Base-by-base conservation (phyloP, 257 asterid genomes). In the Henckelia pumila region DNA sequence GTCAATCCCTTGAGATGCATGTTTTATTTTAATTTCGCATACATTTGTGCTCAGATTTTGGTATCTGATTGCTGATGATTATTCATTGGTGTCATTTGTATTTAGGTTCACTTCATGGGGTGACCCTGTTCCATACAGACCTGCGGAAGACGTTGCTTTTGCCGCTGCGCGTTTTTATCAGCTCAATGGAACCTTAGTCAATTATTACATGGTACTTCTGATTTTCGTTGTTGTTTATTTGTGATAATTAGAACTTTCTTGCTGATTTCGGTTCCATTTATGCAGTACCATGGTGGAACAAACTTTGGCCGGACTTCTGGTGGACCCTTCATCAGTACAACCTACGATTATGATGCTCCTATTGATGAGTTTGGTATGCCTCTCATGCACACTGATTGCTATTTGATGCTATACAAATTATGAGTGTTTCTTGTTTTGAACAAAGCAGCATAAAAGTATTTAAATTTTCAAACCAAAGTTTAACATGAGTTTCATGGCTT, bases 311-410 rank as follows among this genome's bases (percentile, higher is more conserved):
- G 95, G 67, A 80, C 85, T n/a, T 88, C 88, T 30, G 95, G 91
- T 19, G 95, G 95, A 21, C 92, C 88, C 47, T 85, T 88, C 56
- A 68, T 85, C 33, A 84, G 92, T 44, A 88, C 95, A 11, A 82
- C 85, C 77, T 85, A 88, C 28, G 95, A 88, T 63, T 85, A 85
- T 72, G 95, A 88, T 80, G 95, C 95, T 73, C 95, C 92, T 0
- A 77, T 85, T 32, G 95, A 88, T 58, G 95, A 88, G 75, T 85
- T 80, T 63, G 95, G 95, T 88, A 61, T 71, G 75, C 28, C 64
- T 23, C 68, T 24, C 28, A n/a, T n/a, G n/a, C n/a, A 58, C 22
- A 55, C 24, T 17, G 35, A 49, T 33, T 14, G 20, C 21, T 2
- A 7, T 7, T 55, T 14, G 8, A 50, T 59, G 24, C 40, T 3